These are phyloP conservation scores for Digitaria exilis DNA, from an alignment of 202 grass and related monocot genomes.

Conservation along the genomic window DNA sequence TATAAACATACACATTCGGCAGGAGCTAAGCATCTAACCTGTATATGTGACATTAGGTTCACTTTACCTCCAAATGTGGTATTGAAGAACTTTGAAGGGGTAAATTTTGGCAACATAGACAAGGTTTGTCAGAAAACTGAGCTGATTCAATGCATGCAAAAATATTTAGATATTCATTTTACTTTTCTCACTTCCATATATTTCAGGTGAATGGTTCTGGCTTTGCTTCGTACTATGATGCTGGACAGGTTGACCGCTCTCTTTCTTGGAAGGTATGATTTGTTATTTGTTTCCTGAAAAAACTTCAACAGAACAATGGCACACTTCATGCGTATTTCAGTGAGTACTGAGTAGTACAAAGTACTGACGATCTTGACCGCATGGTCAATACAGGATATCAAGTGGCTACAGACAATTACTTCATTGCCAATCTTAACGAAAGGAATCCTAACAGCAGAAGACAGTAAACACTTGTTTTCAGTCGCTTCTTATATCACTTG, in stretches of 20 bases:
- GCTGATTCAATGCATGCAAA: not conserved
- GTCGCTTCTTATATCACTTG: not conserved
- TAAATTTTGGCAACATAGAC: conserved; percentile 75
- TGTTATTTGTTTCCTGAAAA: not conserved
- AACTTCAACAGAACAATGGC: not conserved
- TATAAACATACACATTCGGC: not conserved
- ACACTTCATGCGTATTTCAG: not conserved
- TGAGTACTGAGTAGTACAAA: not conserved
- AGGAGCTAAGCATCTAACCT: not conserved
- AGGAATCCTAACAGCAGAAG: conserved; percentile 92
- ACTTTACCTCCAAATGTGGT: conserved; percentile 65
- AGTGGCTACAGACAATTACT: conserved; percentile 85
- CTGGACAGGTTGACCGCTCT: conserved; percentile 73
- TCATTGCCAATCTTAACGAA: conserved; percentile 84
- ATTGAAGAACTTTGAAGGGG: conserved; percentile 74
- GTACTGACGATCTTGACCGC: not conserved
- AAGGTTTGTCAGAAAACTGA: conserved; percentile 55
- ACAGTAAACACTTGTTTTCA: conserved; percentile 56
- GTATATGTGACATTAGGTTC: conserved; percentile 50
- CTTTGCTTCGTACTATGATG: conserved; percentile 68
- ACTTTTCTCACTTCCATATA: conserved; percentile 1
- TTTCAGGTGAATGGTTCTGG: conserved; percentile 71
- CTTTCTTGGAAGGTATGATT: conserved; percentile 70
- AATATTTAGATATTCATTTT: conserved; percentile 10
- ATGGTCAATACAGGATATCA: conserved; percentile 58